These are phyloP conservation scores for Candida corydali DNA, from an alignment of 805 yeast species.

Conservation along the genomic window DNA sequence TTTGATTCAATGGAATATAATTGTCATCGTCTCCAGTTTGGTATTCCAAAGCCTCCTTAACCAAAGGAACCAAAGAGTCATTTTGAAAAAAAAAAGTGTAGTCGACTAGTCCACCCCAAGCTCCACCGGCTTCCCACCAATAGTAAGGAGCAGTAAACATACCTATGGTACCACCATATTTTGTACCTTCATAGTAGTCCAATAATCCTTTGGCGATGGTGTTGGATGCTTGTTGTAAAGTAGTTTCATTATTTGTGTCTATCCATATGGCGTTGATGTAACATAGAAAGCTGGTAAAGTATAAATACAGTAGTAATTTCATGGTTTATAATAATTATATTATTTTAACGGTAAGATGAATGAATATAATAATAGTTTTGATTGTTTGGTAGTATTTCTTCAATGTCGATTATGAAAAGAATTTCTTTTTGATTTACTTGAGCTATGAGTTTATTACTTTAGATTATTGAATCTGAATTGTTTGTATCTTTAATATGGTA, in stretches of 20 bases:
- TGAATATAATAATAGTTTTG: too few relatives aligned
- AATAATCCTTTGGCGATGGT: slow-evolving; percentile 66
- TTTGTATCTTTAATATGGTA: too few relatives aligned
- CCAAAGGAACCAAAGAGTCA: slow-evolving; percentile 55
- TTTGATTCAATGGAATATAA: slow-evolving; percentile 83
- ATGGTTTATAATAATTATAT: background rate
- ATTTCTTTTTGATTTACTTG: too few relatives aligned
- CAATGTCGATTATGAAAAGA: too few relatives aligned
- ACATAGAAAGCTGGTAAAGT: background rate
- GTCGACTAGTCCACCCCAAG: slow-evolving; percentile 84
- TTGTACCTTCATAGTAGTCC: slow-evolving; percentile 72
- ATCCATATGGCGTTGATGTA: slow-evolving; percentile 21
- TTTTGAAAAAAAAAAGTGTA: slow-evolving; percentile 70
- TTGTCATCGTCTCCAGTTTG: slow-evolving; percentile 68
- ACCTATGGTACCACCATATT: slow-evolving; percentile 76
- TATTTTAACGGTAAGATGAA: too few relatives aligned
- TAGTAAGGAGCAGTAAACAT: slow-evolving; percentile 87
- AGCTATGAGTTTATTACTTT: too few relatives aligned
- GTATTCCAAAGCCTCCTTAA: slow-evolving; percentile 59
- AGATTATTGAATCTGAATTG: too few relatives aligned
- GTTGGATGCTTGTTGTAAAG: slow-evolving; percentile 54
- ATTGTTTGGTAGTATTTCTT: too few relatives aligned
- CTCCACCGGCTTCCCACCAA: slow-evolving; percentile 99
- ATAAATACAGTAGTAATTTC: slow-evolving; percentile 1
- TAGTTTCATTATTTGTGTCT: slow-evolving; percentile 37